Percentiles rank a stretch among this genome's conserved stretches.
Conservation (phyloP, 2,329 filamentous ascomycete species). For the Penicillium corylophilum region DNA sequence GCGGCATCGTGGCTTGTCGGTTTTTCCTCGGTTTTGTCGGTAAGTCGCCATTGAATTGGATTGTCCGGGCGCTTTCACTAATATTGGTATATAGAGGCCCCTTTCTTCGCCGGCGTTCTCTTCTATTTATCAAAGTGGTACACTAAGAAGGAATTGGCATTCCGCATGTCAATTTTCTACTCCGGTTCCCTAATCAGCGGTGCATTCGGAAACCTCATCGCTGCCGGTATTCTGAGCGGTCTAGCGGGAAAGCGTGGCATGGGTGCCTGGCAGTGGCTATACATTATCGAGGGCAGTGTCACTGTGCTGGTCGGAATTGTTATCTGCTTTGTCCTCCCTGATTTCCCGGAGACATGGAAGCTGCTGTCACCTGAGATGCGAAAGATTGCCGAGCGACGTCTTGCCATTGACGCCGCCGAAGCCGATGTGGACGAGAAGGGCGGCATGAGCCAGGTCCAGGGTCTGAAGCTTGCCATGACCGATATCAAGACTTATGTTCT, state of each 20-base stretch:
- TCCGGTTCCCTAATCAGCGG: conserved; percentile 50
- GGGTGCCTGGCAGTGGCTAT: conserved; percentile 45
- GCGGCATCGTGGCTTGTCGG: conserved; percentile 45
- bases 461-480: conserved; percentile 52
- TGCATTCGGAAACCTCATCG: conserved; percentile 56
- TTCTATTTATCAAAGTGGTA: conserved; percentile 56
- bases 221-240: conserved; percentile 51
- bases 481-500: conserved; percentile 53
- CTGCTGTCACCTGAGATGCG: conserved; percentile 46
- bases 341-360: conserved; percentile 50
- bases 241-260: conserved; percentile 37
- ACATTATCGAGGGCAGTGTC: conserved; percentile 41
- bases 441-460: conserved; percentile 48
- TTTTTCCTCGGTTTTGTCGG: conserved; percentile 48
- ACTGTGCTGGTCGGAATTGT: conserved; percentile 36
- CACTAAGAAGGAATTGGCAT: conserved; percentile 52
- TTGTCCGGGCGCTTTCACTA: not conserved
- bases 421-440: conserved; percentile 50
- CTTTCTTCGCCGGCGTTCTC: conserved; percentile 48
- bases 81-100: conserved; percentile 36
- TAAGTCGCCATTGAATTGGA: conserved; percentile 5
- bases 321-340: conserved; percentile 38
- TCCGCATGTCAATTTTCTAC: conserved; percentile 54
- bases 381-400: conserved; percentile 47
- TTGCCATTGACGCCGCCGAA: conserved; percentile 52